Percentiles rank a stretch among this genome's conserved stretches.
Conservation (phyloP, 805 yeast genomes). For the Candida tibetensis region DNA sequence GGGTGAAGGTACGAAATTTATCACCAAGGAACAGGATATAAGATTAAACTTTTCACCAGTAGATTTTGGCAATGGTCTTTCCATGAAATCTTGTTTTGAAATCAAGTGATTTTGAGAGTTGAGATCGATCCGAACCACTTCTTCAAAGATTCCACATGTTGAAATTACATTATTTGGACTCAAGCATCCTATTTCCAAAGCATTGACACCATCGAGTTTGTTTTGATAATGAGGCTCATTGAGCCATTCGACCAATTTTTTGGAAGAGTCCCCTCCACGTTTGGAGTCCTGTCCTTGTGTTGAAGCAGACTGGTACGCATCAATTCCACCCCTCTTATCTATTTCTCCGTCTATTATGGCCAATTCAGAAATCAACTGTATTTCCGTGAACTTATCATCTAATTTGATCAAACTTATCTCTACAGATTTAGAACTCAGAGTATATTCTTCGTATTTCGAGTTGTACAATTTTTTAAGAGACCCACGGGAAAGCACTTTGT, state of each 20-base stretch:
- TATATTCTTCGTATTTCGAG: conserved; percentile 3
- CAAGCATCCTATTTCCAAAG: conserved; percentile 84
- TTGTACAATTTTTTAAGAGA: background rate
- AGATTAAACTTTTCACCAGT: conserved; percentile 53
- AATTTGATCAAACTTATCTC: conserved; percentile 13
- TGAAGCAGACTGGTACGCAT: conserved; percentile 81
- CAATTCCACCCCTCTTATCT: conserved; percentile 67
- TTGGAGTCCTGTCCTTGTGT: conserved; percentile 72
- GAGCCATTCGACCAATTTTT: conserved; percentile 72
- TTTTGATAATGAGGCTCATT: conserved; percentile 22
- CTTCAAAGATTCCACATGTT: conserved; percentile 49
- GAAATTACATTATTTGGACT: conserved; percentile 68
- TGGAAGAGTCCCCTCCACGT: conserved; percentile 93
- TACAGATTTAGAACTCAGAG: conserved; percentile 3
- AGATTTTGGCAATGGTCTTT: conserved; percentile 55
- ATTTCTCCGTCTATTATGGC: conserved; percentile 64
- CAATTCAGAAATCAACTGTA: conserved; percentile 28
- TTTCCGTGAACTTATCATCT: conserved; percentile 14
- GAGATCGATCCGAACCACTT: conserved; percentile 68
- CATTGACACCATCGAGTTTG: conserved; percentile 20
- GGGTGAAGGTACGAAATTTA: conserved; percentile 83
- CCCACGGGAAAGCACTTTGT: conserved; percentile 5
- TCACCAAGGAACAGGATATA: conserved; percentile 80
- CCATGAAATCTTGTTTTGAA: conserved; percentile 79
- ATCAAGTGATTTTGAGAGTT: conserved; percentile 76